Conservation (phyloP, 2,329 filamentous ascomycete genomes). For the Microthyrium microscopicum region DNA sequence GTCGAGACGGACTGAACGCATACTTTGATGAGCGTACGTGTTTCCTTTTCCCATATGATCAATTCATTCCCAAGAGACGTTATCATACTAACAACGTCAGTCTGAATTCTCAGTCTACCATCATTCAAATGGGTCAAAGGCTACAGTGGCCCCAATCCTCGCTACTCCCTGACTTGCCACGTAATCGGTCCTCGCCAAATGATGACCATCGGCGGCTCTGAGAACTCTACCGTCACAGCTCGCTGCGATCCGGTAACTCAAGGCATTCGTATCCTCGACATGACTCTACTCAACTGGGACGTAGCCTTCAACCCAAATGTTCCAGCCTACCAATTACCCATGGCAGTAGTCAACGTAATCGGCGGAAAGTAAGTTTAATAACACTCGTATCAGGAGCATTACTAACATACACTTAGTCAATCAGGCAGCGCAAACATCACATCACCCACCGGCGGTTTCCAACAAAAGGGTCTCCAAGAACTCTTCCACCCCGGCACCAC, state of each 20-base stretch:
- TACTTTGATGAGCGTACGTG: not conserved
- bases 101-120: constrained; percentile 9
- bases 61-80: no score
- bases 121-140: constrained; percentile 9
- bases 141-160: constrained; percentile 2
- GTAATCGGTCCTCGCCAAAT: constrained; percentile 8
- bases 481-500: no score
- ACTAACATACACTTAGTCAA: no score
- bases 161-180: constrained; percentile 8
- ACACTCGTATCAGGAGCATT: no score
- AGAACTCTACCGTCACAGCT: not conserved
- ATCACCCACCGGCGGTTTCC: no score
- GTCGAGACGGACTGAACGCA: not conserved
- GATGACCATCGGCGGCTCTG: constrained; percentile 8
- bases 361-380: no score
- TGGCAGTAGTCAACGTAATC: not conserved
- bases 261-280: not conserved
- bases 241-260: not conserved
- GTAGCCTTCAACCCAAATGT: not conserved
- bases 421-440: no score
- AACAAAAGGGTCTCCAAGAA: no score
- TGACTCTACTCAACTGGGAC: not conserved
- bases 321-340: not conserved
- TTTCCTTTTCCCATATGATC: not conserved
- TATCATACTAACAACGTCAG: no score